Base-by-base conservation (phyloP, 345 rosid species). In the Rhodamnia argentea region DNA sequence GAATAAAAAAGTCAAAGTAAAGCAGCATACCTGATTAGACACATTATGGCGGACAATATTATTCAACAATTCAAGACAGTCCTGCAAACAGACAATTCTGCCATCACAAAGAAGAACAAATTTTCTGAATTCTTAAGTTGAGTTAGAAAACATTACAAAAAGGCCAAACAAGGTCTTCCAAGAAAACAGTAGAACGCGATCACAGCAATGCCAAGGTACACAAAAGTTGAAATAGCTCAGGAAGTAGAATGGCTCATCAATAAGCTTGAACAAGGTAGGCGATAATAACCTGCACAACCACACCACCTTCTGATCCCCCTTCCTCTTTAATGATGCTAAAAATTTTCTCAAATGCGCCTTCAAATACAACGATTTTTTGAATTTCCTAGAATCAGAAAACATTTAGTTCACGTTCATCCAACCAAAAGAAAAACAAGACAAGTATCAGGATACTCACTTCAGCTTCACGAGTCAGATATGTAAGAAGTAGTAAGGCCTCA, bases 301-400 rank as follows among this genome's bases (percentile, higher is more conserved):
- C 98, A 89, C 98, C 99, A 56, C 99, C 99, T 82, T 97, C 99
- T 62, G 99, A 93, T 29, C 95, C 99, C 40, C 99, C 99, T 92
- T 97, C 99, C 89, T 97, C 99, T 88, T 90, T 95, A 44, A 97
- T 93, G 85, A 97, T 97, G 89, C 99, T 93, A 90, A 97, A 97
- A 13, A 94, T 93, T 86, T 97, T 97, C 91, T 97, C 99, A 88
- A 95, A 96, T 83, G 98, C 99, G 87, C 99, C 99, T 94, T 97
- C 99, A 83, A 97, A 97, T 89, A 97, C 99, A 47, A 97, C 92
- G 85, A 97, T 97, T 94, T 97, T 97, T 94, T 97, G 99, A 89
- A 97, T 97, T 89, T 96, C 99, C 99, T 97, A 87, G 54, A 44
- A 81, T 51, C 52, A 81, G 83, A 44, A 81, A 47, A 53, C 27